Conservation (phyloP, 441 rosid genomes). For the Pelargonium citronellum region DNA sequence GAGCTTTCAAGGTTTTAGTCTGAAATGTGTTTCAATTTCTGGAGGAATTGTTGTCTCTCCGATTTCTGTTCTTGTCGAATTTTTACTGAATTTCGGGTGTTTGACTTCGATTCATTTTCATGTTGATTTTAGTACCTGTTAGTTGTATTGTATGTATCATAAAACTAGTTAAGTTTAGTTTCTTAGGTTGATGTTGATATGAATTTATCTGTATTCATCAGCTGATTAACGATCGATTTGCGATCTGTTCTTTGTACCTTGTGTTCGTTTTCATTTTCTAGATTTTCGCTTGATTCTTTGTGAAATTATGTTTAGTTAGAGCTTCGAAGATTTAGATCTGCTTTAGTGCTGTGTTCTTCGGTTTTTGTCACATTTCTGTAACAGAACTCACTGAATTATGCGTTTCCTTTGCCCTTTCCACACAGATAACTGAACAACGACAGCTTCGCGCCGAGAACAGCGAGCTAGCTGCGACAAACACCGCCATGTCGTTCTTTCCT, state of each 20-base stretch:
- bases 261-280: no score
- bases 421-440: no score
- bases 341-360: no score
- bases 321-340: neutral
- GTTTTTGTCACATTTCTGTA: neutral
- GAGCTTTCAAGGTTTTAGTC: no score
- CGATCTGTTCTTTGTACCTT: neutral
- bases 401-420: neutral
- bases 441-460: no score
- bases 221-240: neutral
- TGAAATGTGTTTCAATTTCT: no score
- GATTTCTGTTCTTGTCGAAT: neutral
- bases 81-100: neutral
- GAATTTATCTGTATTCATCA: neutral
- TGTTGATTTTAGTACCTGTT: neutral
- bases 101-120: neutral
- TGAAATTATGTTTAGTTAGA: neutral
- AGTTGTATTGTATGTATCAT: neutral
- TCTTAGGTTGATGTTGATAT: neutral
- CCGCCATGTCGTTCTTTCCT: neutral
- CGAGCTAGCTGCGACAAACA: neutral
- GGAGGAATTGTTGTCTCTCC: no score
- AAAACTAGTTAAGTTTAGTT: neutral
- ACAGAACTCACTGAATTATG: neutral
- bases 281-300: neutral